Evolutionary conservation across 1,284 basidiomycete species (phyloP).

Genomic region (Retiboletus fuscus): DNA sequence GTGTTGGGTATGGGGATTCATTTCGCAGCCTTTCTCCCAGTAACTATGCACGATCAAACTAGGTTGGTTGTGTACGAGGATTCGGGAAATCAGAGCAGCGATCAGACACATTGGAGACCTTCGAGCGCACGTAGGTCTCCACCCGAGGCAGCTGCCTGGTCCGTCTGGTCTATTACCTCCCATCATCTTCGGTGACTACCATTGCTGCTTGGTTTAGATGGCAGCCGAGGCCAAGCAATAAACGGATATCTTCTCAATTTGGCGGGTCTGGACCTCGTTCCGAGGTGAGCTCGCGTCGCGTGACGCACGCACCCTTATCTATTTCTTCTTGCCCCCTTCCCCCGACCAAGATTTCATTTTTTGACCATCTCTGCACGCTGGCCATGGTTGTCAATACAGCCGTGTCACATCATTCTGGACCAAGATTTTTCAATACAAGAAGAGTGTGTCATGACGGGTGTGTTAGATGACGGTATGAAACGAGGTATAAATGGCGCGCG

Average conservation of each 20-base stretch:
- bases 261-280: background rate
- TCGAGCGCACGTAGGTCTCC: no score
- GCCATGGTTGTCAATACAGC: constrained; percentile 35
- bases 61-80: no score
- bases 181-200: no score
- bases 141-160: no score
- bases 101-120: no score
- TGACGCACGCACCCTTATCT: constrained; percentile 9
- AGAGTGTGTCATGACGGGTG: no score
- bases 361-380: constrained; percentile 12
- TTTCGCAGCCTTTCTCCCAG: no score
- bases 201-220: background rate
- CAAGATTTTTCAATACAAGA: background rate
- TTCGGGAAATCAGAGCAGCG: no score
- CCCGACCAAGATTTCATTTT: background rate
- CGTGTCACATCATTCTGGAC: constrained; percentile 45
- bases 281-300: background rate
- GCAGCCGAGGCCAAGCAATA: constrained; percentile 5
- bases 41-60: no score
- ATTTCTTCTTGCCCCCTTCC: background rate
- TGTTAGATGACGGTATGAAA: background rate
- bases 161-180: no score
- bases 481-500: no score
- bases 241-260: constrained; percentile 8
- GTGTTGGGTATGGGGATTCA: no score